phyloP scores from a whole-genome alignment of 2,329 filamentous ascomycete species.

The Incumbomyces lentus region DNA sequence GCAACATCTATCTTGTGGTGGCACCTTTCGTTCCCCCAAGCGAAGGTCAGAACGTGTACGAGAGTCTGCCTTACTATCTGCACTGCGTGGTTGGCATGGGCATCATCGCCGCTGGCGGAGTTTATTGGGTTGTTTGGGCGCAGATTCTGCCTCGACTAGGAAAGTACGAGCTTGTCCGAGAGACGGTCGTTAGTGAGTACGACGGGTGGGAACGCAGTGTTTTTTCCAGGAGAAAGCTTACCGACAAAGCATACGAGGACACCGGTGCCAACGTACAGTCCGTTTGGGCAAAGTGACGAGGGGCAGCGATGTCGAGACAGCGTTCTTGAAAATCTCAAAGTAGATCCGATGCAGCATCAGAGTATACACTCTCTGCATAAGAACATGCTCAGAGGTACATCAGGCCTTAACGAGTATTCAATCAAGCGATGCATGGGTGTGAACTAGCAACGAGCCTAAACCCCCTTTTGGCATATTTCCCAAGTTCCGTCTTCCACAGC shows the following conservation, averaged over 20 bases:
- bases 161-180: slow-evolving; percentile 45
- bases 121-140: slow-evolving; percentile 45
- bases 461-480: too few species aligned
- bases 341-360: too few species aligned
- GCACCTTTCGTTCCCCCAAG: slow-evolving; percentile 42
- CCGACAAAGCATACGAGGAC: background rate
- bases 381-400: too few species aligned
- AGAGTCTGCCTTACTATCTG: slow-evolving; percentile 43
- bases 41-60: slow-evolving; percentile 40
- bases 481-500: too few species aligned
- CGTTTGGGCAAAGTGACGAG: too few species aligned
- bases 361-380: too few species aligned
- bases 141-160: slow-evolving; percentile 35
- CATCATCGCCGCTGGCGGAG: slow-evolving; percentile 39
- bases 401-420: too few species aligned
- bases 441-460: too few species aligned
- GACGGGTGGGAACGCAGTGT: slow-evolving; percentile 55
- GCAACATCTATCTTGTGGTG: slow-evolving; percentile 43
- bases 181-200: slow-evolving; percentile 42
- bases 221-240: slow-evolving; percentile 28
- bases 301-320: too few species aligned
- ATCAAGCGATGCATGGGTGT: too few species aligned
- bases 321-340: too few species aligned
- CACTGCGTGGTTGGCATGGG: slow-evolving; percentile 44
- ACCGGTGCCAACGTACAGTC: too few species aligned